Evolutionary conservation across 257 asterid genomes (phyloP), one percentile per base, ranked within the genome.

Genomic region (Rhazya stricta): DNA sequence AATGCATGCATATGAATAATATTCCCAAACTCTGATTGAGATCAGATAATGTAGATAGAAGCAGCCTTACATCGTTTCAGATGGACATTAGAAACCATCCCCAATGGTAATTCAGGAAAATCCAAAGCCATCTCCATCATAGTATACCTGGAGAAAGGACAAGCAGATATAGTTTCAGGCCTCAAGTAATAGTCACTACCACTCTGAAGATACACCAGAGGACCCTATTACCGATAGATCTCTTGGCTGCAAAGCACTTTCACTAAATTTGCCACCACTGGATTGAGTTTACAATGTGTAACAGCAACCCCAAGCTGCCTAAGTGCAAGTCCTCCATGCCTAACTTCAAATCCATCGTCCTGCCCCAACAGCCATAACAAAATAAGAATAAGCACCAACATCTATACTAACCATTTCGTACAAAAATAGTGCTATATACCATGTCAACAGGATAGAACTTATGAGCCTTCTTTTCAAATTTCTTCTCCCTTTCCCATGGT

Each of bases 321-420:
- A 69, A 89, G 84, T 23, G 84, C 93, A 51, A 92, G 86, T 9
- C 86, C 99, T 1, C 98, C 99, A 21, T 88, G 93, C 78, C 98
- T 76, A 48, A 92, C 96, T 42, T 95, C 99, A 43, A 90, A 79
- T 6, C 97, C 99, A 25, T 92, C 96, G 4, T 84, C 98, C 98
- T 91, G 76, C n/a, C 12, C 77, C 37, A 56, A 10, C 5, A 0
- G 41, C 42, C 19, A 18, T 13, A 12, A 29, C 68, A 39, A 62
- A 15, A 23, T 27, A 60, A 77, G 43, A 50, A 66, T 9, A 30
- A 63, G n/a, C 5, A 32, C 30, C 5, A 5, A 43, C 30, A 37
- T 0, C 6, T 6, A 25, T 36, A 5, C 21, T 1, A 0, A 30
- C 23, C 43, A 30, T 23, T n/a, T 6, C 12, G n/a, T 29, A 68